Conservation (phyloP, 1,284 basidiomycete genomes). For the Heterobasidion annosum region DNA sequence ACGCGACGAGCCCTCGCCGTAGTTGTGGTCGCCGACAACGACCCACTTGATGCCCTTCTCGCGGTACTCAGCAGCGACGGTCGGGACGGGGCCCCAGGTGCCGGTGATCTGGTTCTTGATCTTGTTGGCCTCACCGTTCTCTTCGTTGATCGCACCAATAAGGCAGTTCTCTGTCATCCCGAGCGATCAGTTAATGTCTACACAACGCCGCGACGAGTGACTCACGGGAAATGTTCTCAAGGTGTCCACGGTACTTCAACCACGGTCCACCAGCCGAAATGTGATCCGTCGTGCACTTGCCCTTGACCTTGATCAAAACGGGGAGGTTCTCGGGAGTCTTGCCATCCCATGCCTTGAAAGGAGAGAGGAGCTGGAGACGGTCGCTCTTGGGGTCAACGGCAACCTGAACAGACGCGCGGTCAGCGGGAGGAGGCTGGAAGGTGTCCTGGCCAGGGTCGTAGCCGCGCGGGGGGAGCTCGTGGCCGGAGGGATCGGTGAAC, state of each 20-base stretch:
- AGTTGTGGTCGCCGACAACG: conserved; percentile 91
- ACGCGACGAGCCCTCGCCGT: conserved; percentile 96
- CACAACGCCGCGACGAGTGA: conserved; percentile 8
- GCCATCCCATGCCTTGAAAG: conserved; percentile 91
- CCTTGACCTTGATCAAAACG: conserved; percentile 95
- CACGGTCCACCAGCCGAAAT: conserved; percentile 97
- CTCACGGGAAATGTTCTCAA: conserved; percentile 93
- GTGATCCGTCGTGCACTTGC: conserved; percentile 97
- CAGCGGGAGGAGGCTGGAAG: conserved; percentile 89
- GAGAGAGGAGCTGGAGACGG: conserved; percentile 90
- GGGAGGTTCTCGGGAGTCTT: conserved; percentile 88
- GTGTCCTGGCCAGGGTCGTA: conserved; percentile 97
- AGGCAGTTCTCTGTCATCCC: conserved; percentile 76
- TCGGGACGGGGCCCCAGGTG: conserved; percentile 81
- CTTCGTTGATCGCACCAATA: conserved; percentile 94
- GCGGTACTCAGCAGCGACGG: conserved; percentile 83
- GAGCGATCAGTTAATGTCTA: conserved; percentile 4
- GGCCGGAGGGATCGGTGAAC: conserved; percentile 85
- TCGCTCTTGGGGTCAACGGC: conserved; percentile 85
- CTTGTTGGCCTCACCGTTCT: conserved; percentile 95
- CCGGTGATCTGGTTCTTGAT: conserved; percentile 89
- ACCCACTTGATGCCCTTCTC: conserved; percentile 92
- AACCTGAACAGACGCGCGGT: conserved; percentile 80
- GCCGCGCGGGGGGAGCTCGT: conserved; percentile 89
- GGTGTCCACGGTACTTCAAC: conserved; percentile 99